Conservation (phyloP, 2,329 filamentous ascomycete genomes). For the Penicillium sumatraense region DNA sequence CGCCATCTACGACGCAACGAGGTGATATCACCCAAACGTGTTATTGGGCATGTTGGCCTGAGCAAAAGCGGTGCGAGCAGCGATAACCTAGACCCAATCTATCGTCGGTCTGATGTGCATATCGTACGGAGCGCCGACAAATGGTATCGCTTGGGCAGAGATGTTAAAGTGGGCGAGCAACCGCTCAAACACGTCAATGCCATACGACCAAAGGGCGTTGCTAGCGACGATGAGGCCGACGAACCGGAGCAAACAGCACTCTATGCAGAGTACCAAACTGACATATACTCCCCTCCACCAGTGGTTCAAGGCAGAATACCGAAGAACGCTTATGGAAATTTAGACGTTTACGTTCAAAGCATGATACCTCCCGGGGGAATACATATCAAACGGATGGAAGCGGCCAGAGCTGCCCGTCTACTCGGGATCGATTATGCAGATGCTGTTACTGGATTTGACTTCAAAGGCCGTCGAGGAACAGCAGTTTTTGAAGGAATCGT, state of each 20-base stretch:
- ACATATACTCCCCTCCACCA: slow-evolving; percentile 74
- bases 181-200: slow-evolving; percentile 74
- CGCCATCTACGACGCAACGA: slow-evolving; percentile 83
- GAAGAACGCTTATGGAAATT: slow-evolving; percentile 65
- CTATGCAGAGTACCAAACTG: slow-evolving; percentile 66
- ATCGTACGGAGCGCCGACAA: slow-evolving; percentile 77
- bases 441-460: slow-evolving; percentile 87
- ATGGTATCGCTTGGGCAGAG: slow-evolving; percentile 87
- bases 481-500: slow-evolving; percentile 80
- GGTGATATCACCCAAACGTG: slow-evolving; percentile 72
- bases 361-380: slow-evolving; percentile 67
- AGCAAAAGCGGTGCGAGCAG: slow-evolving; percentile 48
- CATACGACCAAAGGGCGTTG: slow-evolving; percentile 43
- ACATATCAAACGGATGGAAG: slow-evolving; percentile 62
- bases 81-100: slow-evolving; percentile 73
- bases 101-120: slow-evolving; percentile 79
- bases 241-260: slow-evolving; percentile 61
- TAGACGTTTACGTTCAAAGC: slow-evolving; percentile 66
- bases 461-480: slow-evolving; percentile 83
- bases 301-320: slow-evolving; percentile 74
- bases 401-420: slow-evolving; percentile 72
- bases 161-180: slow-evolving; percentile 77
- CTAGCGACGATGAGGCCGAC: slow-evolving; percentile 48
- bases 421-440: slow-evolving; percentile 85
- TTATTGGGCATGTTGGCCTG: slow-evolving; percentile 75